These are phyloP conservation scores for Globisporangium nagaii DNA, from an alignment of 352 stramenopile genomes.

Conservation along the genomic window DNA sequence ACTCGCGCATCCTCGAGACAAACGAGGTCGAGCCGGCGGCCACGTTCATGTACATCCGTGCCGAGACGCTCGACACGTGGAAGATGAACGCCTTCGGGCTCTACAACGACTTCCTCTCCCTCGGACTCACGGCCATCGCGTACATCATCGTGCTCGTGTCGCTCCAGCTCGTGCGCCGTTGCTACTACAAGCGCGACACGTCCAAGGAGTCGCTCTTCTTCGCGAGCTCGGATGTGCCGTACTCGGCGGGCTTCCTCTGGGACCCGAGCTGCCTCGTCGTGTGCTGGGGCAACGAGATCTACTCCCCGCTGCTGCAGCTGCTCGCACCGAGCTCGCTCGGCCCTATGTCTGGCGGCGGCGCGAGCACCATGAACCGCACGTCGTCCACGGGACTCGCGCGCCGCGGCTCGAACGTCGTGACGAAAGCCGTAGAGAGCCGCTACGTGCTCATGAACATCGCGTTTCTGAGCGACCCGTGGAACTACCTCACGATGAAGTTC, in stretches of 20 bases:
- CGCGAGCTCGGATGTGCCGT: conserved; percentile 33
- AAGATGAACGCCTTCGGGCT: conserved; percentile 54
- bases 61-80: conserved; percentile 46
- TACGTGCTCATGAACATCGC: conserved; percentile 56
- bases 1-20: conserved; percentile 43
- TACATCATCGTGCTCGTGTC: conserved; percentile 27
- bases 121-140: conserved; percentile 30
- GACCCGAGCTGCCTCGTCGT: conserved; percentile 48
- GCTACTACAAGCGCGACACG: conserved; percentile 12
- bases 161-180: conserved; percentile 15
- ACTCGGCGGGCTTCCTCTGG: conserved; percentile 41
- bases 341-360: not conserved
- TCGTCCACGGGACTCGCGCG: conserved; percentile 10
- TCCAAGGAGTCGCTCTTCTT: conserved; percentile 42
- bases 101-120: conserved; percentile 43
- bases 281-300: conserved; percentile 45
- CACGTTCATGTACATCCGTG: conserved; percentile 54
- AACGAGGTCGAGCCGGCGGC: conserved; percentile 43
- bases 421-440: conserved; percentile 17
- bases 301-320: conserved; percentile 23
- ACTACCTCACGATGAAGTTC: conserved; percentile 42
- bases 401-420: conserved; percentile 9
- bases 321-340: conserved; percentile 7
- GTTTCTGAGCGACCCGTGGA: conserved; percentile 52
- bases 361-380: not conserved